These are phyloP conservation scores for Mallotus japonicus DNA, from an alignment of 441 rosid species.

Conservation along the genomic window DNA sequence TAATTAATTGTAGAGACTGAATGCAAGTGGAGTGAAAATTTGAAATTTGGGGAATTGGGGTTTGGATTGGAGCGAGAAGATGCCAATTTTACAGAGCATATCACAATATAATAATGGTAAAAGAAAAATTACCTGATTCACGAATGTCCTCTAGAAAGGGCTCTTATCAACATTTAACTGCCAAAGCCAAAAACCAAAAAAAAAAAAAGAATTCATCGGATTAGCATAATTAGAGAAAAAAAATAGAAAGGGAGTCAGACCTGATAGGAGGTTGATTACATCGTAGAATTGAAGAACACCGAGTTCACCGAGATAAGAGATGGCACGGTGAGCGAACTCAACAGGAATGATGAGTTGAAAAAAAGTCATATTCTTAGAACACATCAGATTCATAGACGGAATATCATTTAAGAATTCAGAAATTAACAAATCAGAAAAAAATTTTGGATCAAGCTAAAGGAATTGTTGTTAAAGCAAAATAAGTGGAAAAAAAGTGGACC, in stretches of 20 bases:
- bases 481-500: no score
- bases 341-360: conserved; percentile 94
- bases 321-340: conserved; percentile 86
- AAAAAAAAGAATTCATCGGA: conserved; percentile 4
- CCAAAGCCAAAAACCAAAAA: conserved; percentile 15
- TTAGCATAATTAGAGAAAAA: neutral
- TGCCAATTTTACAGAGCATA: no score
- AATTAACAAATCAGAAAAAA: neutral
- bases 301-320: conserved; percentile 90
- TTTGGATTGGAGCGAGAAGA: no score
- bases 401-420: conserved; percentile 52
- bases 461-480: no score
- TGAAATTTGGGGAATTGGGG: no score
- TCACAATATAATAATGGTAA: no score
- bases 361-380: conserved; percentile 90
- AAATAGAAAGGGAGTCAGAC: conserved; percentile 2
- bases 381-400: conserved; percentile 97
- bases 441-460: no score
- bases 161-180: conserved; percentile 91
- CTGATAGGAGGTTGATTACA: conserved; percentile 45
- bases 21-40: no score
- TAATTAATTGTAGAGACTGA: no score
- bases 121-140: conserved; percentile 56
- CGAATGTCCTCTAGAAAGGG: conserved; percentile 92
- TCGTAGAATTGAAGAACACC: conserved; percentile 94